Evolutionary conservation across 257 asterid species (phyloP), one percentile per base, ranked within the genome.

Genomic region (Plantago elongata): DNA sequence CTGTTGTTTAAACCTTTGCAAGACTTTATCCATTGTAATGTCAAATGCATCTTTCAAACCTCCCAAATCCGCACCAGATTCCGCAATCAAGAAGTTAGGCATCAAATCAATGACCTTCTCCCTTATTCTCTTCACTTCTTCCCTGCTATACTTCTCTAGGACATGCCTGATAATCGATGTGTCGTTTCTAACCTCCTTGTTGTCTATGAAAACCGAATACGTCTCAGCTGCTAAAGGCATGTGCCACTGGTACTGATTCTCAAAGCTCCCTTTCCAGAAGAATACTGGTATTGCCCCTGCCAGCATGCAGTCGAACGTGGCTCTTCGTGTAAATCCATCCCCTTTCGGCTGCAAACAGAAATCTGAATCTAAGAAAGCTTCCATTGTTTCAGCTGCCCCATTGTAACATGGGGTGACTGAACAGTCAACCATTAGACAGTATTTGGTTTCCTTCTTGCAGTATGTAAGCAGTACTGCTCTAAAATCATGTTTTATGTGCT

Each of bases 281-380:
- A 69, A 79, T 43, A 79, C 79, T 15, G 84, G 84, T 7, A 78
- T 75, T 0, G 81, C 66, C 44, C 84, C 84, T 3, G 81, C 78
- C 57, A 78, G 45, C 84, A 79, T 79, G 64, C 84, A 79, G 46
- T 79, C 84, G 22, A 66, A 79, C 38, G 68, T 67, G 4, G 84
- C 77, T 44, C 84, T 55, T 16, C 84, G 60, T 0, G 84, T 76
- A 10, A 45, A 67, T 8, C 77, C 75, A 12, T 79, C 84, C 0
- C 84, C 84, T 44, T 67, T 74, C 0, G 84, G 84, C 40, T 79
- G 84, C 44, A 79, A 55, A 43, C 84, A 76, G 40, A 79, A 79
- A 43, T 73, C 78, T 1, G 82, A 71, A 54, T 71, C 78, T 42
- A 76, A 55, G 63, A 77, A 69, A 0, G 76, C 69, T 34, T 73